Base-by-base conservation (phyloP, 177 flowering plant genomes). In the Telopea speciosissima region DNA sequence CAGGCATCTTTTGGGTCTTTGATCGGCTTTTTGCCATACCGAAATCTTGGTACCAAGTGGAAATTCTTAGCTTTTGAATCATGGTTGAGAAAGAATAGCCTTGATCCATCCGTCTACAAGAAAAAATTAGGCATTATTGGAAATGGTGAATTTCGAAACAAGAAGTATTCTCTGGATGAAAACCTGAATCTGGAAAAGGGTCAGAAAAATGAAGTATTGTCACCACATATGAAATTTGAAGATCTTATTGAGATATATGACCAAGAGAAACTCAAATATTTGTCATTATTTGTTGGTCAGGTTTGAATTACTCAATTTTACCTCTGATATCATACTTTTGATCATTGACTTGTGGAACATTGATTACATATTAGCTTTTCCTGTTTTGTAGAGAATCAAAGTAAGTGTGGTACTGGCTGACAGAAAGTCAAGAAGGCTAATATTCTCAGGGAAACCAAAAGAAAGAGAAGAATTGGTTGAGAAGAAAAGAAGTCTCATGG, bases 31-130 rank as follows among this genome's bases (percentile, higher is more conserved):
- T 75, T 95, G 77, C 97, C 97, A 66, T 91, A 95, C 70, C 86
- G 93, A 14, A 83, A 87, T 80, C 90, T 95, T 78, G 83, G 85
- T 71, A 80, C 92, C 61, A 91, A 76, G 78, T 84, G 89, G 90
- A 92, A 92, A 84, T 95, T 89, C 74, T 82, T 95, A 64, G 97
- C 97, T 60, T 90, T 95, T 82, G 97, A 92, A 72, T 84, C 97
- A 24, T 95, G 99, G 99, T 69, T 95, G 83, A 88, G 89, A 81
- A 80, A 73, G 76, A 91, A 87, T 72, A 97, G 97, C 36, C 71
- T 92, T 45, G 90, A 92, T 40, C 97, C 93, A 68, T 82, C 93
- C 16, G 66, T 62, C 61, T 90, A 86, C 84, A 87, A 75, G 80
- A 85, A 89, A 76, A 84, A 72, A 63, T 74, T 89, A 69, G 83